A percentile compares a stretch with the other conserved stretches of the same genome.
Evolutionary conservation across 1,284 basidiomycete genomes (phyloP).

Genomic region (Pseudozyma hubeiensis): DNA sequence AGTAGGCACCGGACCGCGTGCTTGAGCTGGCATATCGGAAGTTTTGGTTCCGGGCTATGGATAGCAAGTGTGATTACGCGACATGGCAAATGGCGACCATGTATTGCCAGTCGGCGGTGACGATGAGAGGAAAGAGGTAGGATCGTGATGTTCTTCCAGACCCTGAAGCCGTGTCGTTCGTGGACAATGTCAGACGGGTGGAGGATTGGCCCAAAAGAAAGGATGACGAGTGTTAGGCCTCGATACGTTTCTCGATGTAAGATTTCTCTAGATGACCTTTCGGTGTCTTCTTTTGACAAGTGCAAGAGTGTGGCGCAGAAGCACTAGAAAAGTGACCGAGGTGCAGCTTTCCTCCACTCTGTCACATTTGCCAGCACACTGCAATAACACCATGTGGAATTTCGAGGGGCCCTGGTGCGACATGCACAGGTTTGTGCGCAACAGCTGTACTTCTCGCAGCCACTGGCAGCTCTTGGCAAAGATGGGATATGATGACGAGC

Average conservation of each 20-base stretch:
- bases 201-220: background rate
- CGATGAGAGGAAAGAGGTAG: background rate
- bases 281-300: background rate
- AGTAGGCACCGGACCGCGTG: constrained; percentile 13
- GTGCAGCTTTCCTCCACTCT: background rate
- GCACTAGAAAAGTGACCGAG: background rate
- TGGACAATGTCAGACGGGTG: background rate
- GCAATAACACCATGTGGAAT: background rate
- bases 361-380: background rate
- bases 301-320: background rate
- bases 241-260: too few relatives aligned
- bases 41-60: background rate
- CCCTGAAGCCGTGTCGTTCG: background rate
- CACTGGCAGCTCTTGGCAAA: too few relatives aligned
- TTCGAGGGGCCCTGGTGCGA: background rate
- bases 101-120: background rate
- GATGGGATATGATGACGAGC: too few relatives aligned
- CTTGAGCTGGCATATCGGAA: constrained; percentile 15
- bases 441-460: too few relatives aligned
- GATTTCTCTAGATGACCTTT: too few relatives aligned
- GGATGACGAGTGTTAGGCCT: background rate
- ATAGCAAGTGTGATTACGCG: background rate
- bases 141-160: background rate
- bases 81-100: background rate
- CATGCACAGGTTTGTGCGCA: background rate